These are phyloP conservation scores for Colletotrichum sp. DNA, from an alignment of 2,329 filamentous ascomycete genomes.

Conservation along the genomic window DNA sequence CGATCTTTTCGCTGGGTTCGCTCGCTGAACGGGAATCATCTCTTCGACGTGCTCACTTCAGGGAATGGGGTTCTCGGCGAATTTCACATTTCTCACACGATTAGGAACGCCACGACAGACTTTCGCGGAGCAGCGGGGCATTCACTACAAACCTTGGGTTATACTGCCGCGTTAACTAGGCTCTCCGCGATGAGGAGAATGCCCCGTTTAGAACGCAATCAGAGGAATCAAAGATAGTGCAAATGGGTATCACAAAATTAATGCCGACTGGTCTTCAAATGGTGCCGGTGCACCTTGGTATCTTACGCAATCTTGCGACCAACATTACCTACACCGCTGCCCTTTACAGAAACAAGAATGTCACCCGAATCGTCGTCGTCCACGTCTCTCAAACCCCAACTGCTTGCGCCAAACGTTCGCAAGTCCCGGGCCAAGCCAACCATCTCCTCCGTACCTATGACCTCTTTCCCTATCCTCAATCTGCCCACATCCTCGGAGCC, in stretches of 20 bases:
- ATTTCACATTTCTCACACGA: constrained; percentile 56
- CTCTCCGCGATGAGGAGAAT: constrained; percentile 19
- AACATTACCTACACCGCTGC: constrained; percentile 91
- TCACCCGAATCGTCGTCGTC: constrained; percentile 71
- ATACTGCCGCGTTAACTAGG: constrained; percentile 57
- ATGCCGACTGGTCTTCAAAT: constrained; percentile 14
- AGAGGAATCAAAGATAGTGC: constrained; percentile 15
- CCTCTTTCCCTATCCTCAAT: constrained; percentile 79
- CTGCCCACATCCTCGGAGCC: constrained; percentile 94
- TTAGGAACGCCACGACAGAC: constrained; percentile 52
- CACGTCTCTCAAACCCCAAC: constrained; percentile 86
- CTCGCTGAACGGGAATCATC: constrained; percentile 33
- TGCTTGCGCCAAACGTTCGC: constrained; percentile 85
- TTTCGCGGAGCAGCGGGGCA: constrained; percentile 53
- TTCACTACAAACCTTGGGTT: constrained; percentile 59
- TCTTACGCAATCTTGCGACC: constrained; percentile 80
- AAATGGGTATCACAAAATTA: not conserved
- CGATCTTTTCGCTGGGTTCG: constrained; percentile 21
- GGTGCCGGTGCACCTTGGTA: constrained; percentile 14
- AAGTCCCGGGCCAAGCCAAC: constrained; percentile 84
- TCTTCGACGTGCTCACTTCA: constrained; percentile 56
- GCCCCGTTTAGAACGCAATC: constrained; percentile 17
- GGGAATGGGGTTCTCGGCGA: constrained; percentile 60
- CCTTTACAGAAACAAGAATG: constrained; percentile 89
- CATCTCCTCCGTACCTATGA: constrained; percentile 81